Conservation (phyloP, 306 rosid species). For the Quercus engelmannii region DNA sequence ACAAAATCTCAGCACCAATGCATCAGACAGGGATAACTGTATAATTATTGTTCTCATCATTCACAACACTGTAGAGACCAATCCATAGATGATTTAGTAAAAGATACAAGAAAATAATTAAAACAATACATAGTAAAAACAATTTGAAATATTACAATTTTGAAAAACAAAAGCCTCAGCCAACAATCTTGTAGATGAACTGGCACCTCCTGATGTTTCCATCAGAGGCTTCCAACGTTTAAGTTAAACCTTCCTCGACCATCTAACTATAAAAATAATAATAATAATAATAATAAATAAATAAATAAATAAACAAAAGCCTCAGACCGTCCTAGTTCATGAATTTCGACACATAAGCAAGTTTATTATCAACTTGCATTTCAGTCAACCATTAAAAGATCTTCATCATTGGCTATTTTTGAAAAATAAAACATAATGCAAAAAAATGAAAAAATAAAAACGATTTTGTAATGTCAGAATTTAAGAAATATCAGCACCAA, state of each 20-base stretch:
- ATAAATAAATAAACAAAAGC: conserved; percentile 12
- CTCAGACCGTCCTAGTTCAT: conserved; percentile 97
- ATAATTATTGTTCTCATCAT: conserved; percentile 45
- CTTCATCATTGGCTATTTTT: conserved; percentile 52
- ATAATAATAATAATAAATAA: too few relatives aligned
- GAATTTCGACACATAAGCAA: conserved; percentile 50
- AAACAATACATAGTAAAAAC: too few relatives aligned
- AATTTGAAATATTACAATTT: too few relatives aligned
- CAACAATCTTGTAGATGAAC: too few relatives aligned
- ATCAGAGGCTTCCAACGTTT: too few relatives aligned
- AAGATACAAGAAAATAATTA: too few relatives aligned
- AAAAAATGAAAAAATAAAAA: too few relatives aligned
- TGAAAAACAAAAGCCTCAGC: too few relatives aligned
- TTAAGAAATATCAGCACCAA: conserved; percentile 11
- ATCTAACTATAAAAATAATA: too few relatives aligned
- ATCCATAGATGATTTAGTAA: not conserved
- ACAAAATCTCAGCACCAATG: conserved; percentile 53
- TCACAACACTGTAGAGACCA: conserved; percentile 16
- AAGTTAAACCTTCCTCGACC: too few relatives aligned
- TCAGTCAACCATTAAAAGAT: conserved; percentile 15
- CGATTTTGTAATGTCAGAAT: too few relatives aligned
- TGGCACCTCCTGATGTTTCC: too few relatives aligned
- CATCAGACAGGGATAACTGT: conserved; percentile 92
- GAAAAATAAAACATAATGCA: not conserved
- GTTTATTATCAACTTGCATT: conserved; percentile 18